Conservation (phyloP, 208 protist species). For the Trichomonas tenax region DNA sequence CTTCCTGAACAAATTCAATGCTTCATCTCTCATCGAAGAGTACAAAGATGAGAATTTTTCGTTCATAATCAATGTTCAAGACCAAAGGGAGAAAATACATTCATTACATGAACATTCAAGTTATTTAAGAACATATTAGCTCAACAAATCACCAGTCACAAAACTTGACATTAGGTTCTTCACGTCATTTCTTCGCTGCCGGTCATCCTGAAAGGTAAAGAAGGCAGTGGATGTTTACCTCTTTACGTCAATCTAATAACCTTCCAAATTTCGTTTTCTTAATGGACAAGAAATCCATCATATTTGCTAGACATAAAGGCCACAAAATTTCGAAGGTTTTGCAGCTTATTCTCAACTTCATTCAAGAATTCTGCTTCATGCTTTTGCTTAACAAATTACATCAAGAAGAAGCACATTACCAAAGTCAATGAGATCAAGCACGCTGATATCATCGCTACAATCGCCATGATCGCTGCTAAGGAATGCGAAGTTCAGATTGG, state of each 20-base stretch:
- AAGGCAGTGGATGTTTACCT: neutral
- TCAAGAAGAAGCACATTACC: neutral
- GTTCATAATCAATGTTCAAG: neutral
- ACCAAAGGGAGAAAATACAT: neutral
- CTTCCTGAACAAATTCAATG: neutral
- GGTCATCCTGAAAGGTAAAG: neutral
- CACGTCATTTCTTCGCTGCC: neutral
- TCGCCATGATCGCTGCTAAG: slow-evolving; percentile 66
- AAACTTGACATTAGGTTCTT: neutral
- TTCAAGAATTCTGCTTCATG: neutral
- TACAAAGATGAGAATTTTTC: neutral
- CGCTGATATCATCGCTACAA: slow-evolving; percentile 67
- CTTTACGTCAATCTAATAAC: too few species aligned
- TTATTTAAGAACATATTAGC: neutral
- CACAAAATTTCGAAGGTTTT: neutral
- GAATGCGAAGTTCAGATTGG: slow-evolving; percentile 77
- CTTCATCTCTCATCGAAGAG: neutral
- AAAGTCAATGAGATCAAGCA: slow-evolving; percentile 42
- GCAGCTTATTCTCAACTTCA: neutral
- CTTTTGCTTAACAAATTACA: neutral
- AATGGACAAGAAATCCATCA: neutral
- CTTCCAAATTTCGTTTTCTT: neutral
- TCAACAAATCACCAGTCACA: neutral
- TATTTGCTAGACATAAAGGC: neutral
- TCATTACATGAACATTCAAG: neutral